Evolutionary conservation across 306 rosid genomes (phyloP).

Genomic region (Vigna hirtella): DNA sequence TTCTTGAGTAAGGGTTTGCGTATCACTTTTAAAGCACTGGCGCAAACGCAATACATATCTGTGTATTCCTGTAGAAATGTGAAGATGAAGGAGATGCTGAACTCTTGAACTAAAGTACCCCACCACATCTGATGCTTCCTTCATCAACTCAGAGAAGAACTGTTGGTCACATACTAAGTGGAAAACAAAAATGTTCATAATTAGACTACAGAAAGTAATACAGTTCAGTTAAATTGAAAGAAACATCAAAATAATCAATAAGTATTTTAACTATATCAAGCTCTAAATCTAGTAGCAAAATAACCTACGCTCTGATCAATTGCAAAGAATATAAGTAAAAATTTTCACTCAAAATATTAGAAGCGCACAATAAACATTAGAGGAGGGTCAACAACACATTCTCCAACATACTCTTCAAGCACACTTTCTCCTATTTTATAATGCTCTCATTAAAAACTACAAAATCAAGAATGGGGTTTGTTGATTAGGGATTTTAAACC

Average conservation of each 20-base stretch:
- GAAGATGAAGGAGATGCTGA: conserved; percentile 81
- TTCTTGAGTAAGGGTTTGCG: conserved; percentile 63
- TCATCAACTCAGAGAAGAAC: conserved; percentile 84
- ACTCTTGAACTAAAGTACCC: conserved; percentile 81
- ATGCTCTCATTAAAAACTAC: background rate
- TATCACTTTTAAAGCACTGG: conserved; percentile 73
- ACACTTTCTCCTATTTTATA: background rate
- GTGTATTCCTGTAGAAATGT: conserved; percentile 74
- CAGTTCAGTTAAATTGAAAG: background rate
- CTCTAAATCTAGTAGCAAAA: conserved; percentile 25
- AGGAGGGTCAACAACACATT: background rate
- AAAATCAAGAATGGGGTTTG: background rate
- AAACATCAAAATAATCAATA: background rate
- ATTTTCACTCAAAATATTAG: conserved; percentile 8
- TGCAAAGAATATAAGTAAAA: conserved; percentile 12
- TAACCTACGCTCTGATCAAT: conserved; percentile 21
- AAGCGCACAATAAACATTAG: conserved; percentile 20
- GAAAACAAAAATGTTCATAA: conserved; percentile 21
- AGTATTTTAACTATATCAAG: conserved; percentile 7
- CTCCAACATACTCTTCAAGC: background rate
- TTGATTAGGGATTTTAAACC: background rate
- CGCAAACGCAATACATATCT: conserved; percentile 64
- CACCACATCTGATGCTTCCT: conserved; percentile 78
- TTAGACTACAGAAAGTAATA: conserved; percentile 29
- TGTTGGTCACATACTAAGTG: conserved; percentile 72